Base-by-base conservation (phyloP, 176 grass and related monocot genomes). In the Canna indica region DNA sequence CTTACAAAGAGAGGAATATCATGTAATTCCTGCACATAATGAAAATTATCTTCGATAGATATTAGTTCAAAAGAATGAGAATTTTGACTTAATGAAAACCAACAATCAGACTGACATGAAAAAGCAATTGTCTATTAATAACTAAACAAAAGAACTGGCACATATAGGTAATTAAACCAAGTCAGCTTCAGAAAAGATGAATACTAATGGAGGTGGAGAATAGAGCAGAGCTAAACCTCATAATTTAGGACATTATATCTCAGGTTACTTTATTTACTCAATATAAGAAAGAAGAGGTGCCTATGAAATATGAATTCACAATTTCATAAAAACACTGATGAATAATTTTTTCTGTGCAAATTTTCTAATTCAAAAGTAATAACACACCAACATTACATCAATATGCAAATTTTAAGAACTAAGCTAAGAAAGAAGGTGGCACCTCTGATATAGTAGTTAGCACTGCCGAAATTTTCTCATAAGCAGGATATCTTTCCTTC, bases 1-100 rank as follows among this genome's bases (percentile, higher is more conserved):
- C 82, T 99, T 65, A 99, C 91, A 73, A 93, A 99, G 72, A 99
- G 79, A 17, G 94, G 89, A 58, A 87, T 42, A 33, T 90, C 90
- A 26, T 84, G 79, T 47, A 99, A 79, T 75, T 99, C 94, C 94
- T 99, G 83, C 75, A 90, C 13, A 58, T 58, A 36, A 54, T 67
- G 53, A 17, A 69, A 22, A 26, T 36, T 18, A 65, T 47, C 59
- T 47, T 47, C 13, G 15, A 27, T 47, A 25, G 20, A 42, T 28
- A 6, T 2, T 45, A 25, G 44, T 79, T 66, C 56, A 41, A 68
- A 8, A 75, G n/a, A 66, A 66, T 45, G n/a, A 20, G 50, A 56
- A 44, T 45, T 42, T 17, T 48, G 16, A 69, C 22, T 29, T 38
- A 38, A 38, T 13, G 12, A 38, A 8, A 66, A 4, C 5, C 18